phyloP scores from a whole-genome alignment of 495 filamentous ascomycete genomes.

The Lasiosphaeria hispida region DNA sequence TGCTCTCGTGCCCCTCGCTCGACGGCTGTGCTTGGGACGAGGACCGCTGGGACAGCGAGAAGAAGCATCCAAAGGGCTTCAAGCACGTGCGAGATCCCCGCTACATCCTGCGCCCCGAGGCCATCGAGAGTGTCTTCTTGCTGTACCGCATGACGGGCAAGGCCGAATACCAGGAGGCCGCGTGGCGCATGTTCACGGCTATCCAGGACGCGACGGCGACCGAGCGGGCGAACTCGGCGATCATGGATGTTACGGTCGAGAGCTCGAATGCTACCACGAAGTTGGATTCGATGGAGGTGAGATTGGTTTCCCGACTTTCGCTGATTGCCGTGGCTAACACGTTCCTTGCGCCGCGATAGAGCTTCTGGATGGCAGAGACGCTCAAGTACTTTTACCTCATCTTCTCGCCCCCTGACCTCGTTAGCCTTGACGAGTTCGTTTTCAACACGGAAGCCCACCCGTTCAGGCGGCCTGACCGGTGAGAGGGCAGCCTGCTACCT shows the following conservation, averaged over 20 bases:
- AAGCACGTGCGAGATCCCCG: conserved; percentile 51
- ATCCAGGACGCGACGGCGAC: conserved; percentile 47
- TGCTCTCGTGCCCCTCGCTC: conserved; percentile 54
- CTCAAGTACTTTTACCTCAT: conserved; percentile 68
- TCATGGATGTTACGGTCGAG: conserved; percentile 38
- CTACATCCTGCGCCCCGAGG: conserved; percentile 71
- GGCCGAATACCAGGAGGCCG: conserved; percentile 47
- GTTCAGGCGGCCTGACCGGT: conserved; percentile 33
- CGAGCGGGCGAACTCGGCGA: conserved; percentile 45
- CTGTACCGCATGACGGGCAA: conserved; percentile 63
- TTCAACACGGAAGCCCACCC: conserved; percentile 87
- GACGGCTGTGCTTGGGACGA: conserved; percentile 38
- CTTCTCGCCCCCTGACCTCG: conserved; percentile 67
- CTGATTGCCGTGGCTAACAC: not conserved
- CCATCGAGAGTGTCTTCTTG: conserved; percentile 64
- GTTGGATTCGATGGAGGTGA: conserved; percentile 45
- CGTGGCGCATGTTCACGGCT: conserved; percentile 58
- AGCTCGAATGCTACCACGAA: conserved; percentile 23
- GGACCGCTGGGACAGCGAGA: conserved; percentile 30
- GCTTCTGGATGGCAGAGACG: conserved; percentile 49
- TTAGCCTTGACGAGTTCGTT: conserved; percentile 71
- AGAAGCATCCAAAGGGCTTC: conserved; percentile 63
- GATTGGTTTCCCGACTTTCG: not conserved
- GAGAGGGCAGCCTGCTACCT: not conserved
- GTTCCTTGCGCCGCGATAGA: conserved; percentile 20